Base-by-base conservation (phyloP, 257 asterid species). In the Gentiana dahurica region DNA sequence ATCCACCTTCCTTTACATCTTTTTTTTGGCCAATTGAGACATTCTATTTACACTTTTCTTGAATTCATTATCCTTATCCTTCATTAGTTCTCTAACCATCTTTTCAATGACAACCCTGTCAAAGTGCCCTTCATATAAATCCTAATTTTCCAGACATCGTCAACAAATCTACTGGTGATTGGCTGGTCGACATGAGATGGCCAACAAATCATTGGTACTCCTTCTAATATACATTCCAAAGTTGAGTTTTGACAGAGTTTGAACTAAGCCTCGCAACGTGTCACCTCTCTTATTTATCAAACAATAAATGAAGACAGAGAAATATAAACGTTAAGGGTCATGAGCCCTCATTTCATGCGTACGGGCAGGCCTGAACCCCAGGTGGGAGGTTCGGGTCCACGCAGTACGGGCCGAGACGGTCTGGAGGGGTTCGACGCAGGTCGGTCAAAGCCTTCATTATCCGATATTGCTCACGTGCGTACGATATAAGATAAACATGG, bases 1-100 rank as follows among this genome's bases (percentile, higher is more conserved):
- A 68, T 4, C 75, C 75, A 32, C 57, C 66, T 32, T 61, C 62
- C 32, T 49, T 56, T 47, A 65, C 43, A 49, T 59, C 41, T 36
- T 43, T 54, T 15, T 50, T 35, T 53, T 15, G 4, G 66, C 72
- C 60, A 61, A 60, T 58, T 39, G 37, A 1, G 75, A 65, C 66
- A 68, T 56, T 2, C 64, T n/a, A 5, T 61, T 36, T 1, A 71
- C 65, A 32, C 52, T 68, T 45, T 53, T 8, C 35, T 12, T 57
- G 37, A 73, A 49, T 5, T 33, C 55, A 6, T 3, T 35, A 1
- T 3, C 8, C 12, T 36, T 33, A 1, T 4, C 55, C 37, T 51
- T 12, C 38, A 33, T 51, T 4, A 33, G 10, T 1, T 32, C 37
- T 2, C 55, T 51, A 3, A 51, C 55, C 38, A 33, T 33, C 8